phyloP scores from a whole-genome alignment of 1,284 basidiomycete genomes.

The Ustilago esculenta region DNA sequence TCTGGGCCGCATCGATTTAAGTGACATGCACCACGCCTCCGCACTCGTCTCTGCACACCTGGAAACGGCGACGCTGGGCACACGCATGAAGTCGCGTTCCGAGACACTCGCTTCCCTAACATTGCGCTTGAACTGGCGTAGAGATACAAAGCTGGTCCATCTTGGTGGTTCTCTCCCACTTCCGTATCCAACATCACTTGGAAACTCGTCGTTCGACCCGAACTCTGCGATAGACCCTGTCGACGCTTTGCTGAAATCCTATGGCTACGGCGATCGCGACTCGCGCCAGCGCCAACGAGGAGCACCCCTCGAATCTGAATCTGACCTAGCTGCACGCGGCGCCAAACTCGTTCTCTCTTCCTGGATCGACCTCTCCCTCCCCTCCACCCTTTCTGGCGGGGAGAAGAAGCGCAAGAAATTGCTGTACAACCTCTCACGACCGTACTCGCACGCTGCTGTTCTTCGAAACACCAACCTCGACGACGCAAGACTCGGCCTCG shows the following conservation, averaged over 20 bases:
- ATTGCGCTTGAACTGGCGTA: slow-evolving; percentile 59
- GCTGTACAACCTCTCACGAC: slow-evolving; percentile 22
- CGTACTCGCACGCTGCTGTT: slow-evolving; percentile 32
- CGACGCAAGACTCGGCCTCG: slow-evolving; percentile 21
- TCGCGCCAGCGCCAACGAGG: slow-evolving; percentile 26
- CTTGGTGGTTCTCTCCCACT: slow-evolving; percentile 58
- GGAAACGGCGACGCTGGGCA: slow-evolving; percentile 60
- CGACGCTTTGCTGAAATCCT: slow-evolving; percentile 54
- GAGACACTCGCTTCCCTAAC: slow-evolving; percentile 48
- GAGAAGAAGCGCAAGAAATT: slow-evolving; percentile 7
- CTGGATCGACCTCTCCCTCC: slow-evolving; percentile 43
- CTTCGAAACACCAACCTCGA: slow-evolving; percentile 34
- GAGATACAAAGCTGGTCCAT: slow-evolving; percentile 57
- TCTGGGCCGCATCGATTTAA: slow-evolving; percentile 24
- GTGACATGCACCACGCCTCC: slow-evolving; percentile 47
- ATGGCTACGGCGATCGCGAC: slow-evolving; percentile 40
- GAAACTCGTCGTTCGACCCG: too few species aligned
- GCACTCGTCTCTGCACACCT: slow-evolving; percentile 56
- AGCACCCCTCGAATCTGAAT: slow-evolving; percentile 25
- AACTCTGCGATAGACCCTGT: slow-evolving; percentile 37
- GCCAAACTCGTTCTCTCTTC: slow-evolving; percentile 16
- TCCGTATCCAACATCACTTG: slow-evolving; percentile 48
- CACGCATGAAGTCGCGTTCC: slow-evolving; percentile 39
- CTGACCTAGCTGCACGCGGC: slow-evolving; percentile 23
- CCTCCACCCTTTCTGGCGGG: slow-evolving; percentile 1